Evolutionary conservation across 2,329 filamentous ascomycete genomes (phyloP).

Genomic region (Stromatinia cepivora): DNA sequence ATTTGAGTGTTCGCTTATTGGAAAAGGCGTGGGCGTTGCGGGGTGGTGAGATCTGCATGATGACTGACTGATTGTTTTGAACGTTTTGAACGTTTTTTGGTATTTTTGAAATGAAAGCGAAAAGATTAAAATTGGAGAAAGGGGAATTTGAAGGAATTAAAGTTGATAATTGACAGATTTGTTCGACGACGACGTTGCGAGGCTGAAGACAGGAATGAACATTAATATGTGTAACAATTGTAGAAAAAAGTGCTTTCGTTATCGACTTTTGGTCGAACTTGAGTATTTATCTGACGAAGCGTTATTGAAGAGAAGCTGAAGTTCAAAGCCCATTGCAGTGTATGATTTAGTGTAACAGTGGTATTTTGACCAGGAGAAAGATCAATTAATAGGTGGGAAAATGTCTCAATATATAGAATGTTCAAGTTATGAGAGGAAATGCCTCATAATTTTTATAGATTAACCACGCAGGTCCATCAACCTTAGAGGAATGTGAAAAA

Average conservation of each 20-base stretch:
- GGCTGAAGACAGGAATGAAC: constrained; percentile 20
- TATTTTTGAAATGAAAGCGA: neutral
- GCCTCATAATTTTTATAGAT: constrained; percentile 10
- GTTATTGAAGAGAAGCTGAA: constrained; percentile 6
- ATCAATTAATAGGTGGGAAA: constrained; percentile 6
- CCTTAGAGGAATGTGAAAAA: constrained; percentile 12
- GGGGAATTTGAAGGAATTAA: neutral
- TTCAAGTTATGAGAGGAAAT: constrained; percentile 11
- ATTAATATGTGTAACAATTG: constrained; percentile 23
- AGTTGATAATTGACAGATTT: neutral
- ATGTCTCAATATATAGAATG: constrained; percentile 23
- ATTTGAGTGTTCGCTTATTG: constrained; percentile 21
- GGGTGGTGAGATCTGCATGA: constrained; percentile 24
- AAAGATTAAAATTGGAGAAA: neutral
- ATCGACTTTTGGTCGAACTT: constrained; percentile 17
- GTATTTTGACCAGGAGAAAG: neutral
- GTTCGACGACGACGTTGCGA: constrained; percentile 1
- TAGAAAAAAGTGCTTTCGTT: constrained; percentile 22
- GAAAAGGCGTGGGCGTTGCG: constrained; percentile 20
- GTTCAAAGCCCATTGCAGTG: constrained; percentile 22
- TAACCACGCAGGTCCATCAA: constrained; percentile 15
- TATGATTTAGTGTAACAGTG: neutral
- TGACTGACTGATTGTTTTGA: constrained; percentile 11
- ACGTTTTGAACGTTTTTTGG: neutral
- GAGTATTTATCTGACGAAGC: constrained; percentile 20